phyloP scores from a whole-genome alignment of 2,329 filamentous ascomycete genomes.

The Xylaria sp. region DNA sequence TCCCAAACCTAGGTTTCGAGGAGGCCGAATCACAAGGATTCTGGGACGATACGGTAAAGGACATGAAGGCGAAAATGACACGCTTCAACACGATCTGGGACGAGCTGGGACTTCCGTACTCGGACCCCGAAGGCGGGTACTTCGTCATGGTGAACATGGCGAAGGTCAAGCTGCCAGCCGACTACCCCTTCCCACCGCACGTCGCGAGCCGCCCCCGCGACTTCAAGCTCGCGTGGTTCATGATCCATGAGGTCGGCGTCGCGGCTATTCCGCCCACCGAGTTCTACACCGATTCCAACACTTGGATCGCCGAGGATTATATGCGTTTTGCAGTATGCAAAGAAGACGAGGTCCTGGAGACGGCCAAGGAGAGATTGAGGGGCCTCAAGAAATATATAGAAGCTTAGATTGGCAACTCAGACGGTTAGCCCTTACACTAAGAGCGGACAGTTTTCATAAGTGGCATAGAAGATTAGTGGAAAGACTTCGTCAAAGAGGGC shows the following conservation, averaged over 20 bases:
- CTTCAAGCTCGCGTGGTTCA: slow-evolving; percentile 94
- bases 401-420: slow-evolving; percentile 18
- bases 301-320: slow-evolving; percentile 88
- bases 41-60: slow-evolving; percentile 80
- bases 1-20: slow-evolving; percentile 68
- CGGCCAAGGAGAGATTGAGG: slow-evolving; percentile 75
- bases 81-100: slow-evolving; percentile 83
- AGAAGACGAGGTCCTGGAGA: slow-evolving; percentile 81
- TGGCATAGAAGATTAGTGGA: slow-evolving; percentile 9
- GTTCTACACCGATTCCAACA: slow-evolving; percentile 88
- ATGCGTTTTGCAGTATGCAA: slow-evolving; percentile 97
- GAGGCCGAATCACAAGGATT: slow-evolving; percentile 83
- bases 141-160: slow-evolving; percentile 95
- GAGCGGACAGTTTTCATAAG: neutral
- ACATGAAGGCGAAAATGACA: slow-evolving; percentile 90
- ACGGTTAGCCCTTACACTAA: neutral
- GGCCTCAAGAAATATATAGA: slow-evolving; percentile 74
- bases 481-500: neutral
- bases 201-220: slow-evolving; percentile 86
- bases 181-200: slow-evolving; percentile 88
- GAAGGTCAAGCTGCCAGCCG: slow-evolving; percentile 80
- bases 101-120: slow-evolving; percentile 79
- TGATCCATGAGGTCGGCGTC: slow-evolving; percentile 95
- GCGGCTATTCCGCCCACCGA: slow-evolving; percentile 96
- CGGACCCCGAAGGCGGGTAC: slow-evolving; percentile 94